These are phyloP conservation scores for Saitozyma podzolica DNA, from an alignment of 768 basidiomycete species.

Conservation along the genomic window DNA sequence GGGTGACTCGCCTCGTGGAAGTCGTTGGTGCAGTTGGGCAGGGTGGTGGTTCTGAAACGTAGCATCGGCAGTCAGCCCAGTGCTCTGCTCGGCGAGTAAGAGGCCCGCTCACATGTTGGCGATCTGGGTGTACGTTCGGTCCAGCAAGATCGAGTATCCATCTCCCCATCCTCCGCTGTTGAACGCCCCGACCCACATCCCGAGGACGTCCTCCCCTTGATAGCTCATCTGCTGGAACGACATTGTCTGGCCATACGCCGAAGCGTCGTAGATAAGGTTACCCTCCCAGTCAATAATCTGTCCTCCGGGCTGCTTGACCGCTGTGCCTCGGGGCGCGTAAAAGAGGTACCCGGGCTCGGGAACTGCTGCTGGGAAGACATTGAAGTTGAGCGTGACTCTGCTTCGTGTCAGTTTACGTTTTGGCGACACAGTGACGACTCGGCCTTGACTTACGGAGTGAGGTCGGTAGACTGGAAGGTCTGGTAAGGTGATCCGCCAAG, in stretches of 20 bases:
- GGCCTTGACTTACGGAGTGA: conserved; percentile 7
- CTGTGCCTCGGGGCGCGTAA: conserved; percentile 7
- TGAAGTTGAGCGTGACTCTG: conserved; percentile 5
- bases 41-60: conserved; percentile 8
- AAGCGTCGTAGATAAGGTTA: conserved; percentile 7
- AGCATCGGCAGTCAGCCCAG: neutral
- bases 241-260: conserved; percentile 29
- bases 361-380: neutral
- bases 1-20: conserved; percentile 22
- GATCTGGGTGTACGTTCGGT: conserved; percentile 14
- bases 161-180: conserved; percentile 25
- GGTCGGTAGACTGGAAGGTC: conserved; percentile 9
- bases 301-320: neutral
- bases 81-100: neutral
- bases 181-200: conserved; percentile 32
- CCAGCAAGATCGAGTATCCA: conserved; percentile 22
- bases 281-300: conserved; percentile 1
- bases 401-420: neutral
- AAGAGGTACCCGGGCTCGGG: neutral
- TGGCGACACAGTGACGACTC: neutral
- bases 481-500: conserved; percentile 11
- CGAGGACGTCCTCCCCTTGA: conserved; percentile 28
- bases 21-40: conserved; percentile 7
- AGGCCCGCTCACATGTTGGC: conserved; percentile 17
- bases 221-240: conserved; percentile 24